Conservation (phyloP, 2,329 filamentous ascomycete genomes). For the Aspergillus sp. region DNA sequence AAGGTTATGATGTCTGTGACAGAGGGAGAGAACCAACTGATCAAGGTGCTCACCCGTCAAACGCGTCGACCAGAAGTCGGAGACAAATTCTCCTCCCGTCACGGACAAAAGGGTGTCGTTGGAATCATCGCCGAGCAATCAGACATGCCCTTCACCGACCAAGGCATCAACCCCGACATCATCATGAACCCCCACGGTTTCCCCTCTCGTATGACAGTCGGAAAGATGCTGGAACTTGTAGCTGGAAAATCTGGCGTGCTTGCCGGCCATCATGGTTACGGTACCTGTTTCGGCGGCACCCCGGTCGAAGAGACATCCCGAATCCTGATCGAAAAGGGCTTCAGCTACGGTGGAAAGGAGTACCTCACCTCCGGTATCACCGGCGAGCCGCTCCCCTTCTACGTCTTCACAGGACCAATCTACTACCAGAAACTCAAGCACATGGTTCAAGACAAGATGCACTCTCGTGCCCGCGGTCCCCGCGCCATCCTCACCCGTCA, state of each 20-base stretch:
- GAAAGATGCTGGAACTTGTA: conserved; percentile 92
- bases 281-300: conserved; percentile 78
- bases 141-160: conserved; percentile 92
- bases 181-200: conserved; percentile 99
- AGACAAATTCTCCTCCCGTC: conserved; percentile 97
- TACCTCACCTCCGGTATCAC: conserved; percentile 94
- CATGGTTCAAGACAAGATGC: conserved; percentile 99
- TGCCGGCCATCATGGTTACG: conserved; percentile 80
- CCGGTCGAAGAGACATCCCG: conserved; percentile 86
- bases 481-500: conserved; percentile 89
- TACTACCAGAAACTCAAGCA: conserved; percentile 99
- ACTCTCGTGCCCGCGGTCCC: conserved; percentile 85
- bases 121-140: conserved; percentile 95
- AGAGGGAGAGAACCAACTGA: conserved; percentile 76
- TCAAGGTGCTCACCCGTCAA: conserved; percentile 96
- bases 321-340: conserved; percentile 79
- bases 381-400: conserved; percentile 86
- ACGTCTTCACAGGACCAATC: conserved; percentile 97
- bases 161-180: conserved; percentile 89
- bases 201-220: conserved; percentile 98
- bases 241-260: conserved; percentile 91
- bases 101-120: conserved; percentile 97
- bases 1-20: conserved; percentile 92
- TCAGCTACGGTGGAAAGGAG: conserved; percentile 96
- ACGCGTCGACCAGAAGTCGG: conserved; percentile 91